Conservation (phyloP, 805 yeast species). For the Yarrowia sp. region DNA sequence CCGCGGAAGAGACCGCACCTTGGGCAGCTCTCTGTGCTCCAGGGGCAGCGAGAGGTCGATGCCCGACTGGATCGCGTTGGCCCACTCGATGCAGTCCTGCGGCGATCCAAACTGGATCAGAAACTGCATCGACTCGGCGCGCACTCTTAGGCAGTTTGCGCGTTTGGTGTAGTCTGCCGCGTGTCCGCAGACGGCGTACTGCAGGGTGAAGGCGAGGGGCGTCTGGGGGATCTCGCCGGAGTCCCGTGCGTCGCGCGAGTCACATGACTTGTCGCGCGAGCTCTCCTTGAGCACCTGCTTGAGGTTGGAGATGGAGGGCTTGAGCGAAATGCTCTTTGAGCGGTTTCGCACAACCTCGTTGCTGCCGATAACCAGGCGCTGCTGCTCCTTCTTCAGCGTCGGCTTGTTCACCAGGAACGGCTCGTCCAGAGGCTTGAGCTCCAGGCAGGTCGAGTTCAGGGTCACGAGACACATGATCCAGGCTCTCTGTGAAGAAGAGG, state of each 20-base stretch:
- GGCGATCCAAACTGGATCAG: slow-evolving; percentile 61
- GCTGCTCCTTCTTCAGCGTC: slow-evolving; percentile 7
- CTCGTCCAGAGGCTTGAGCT: slow-evolving; percentile 17
- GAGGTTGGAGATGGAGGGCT: slow-evolving; percentile 19
- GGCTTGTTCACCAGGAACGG: slow-evolving; percentile 26
- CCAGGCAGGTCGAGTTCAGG: slow-evolving; percentile 22
- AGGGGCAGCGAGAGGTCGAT: slow-evolving; percentile 78
- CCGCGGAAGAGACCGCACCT: slow-evolving; percentile 76
- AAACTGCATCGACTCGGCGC: slow-evolving; percentile 83
- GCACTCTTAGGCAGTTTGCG: slow-evolving; percentile 63
- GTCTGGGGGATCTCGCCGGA: not conserved
- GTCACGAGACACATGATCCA: slow-evolving; percentile 19
- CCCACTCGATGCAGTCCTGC: slow-evolving; percentile 75
- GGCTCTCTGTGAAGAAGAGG: not conserved
- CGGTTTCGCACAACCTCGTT: not conserved
- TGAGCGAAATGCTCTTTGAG: slow-evolving; percentile 1
- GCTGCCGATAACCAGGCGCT: slow-evolving; percentile 6
- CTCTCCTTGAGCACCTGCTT: slow-evolving; percentile 13
- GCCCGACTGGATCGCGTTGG: slow-evolving; percentile 66
- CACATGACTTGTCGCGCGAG: too few relatives aligned
- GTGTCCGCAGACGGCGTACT: slow-evolving; percentile 77
- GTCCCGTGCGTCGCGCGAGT: too few relatives aligned
- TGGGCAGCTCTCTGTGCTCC: slow-evolving; percentile 66
- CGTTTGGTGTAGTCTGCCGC: slow-evolving; percentile 81
- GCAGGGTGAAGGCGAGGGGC: slow-evolving; percentile 62